Conservation (phyloP, 2,329 filamentous ascomycete species). For the Aaosphaeria arxii region DNA sequence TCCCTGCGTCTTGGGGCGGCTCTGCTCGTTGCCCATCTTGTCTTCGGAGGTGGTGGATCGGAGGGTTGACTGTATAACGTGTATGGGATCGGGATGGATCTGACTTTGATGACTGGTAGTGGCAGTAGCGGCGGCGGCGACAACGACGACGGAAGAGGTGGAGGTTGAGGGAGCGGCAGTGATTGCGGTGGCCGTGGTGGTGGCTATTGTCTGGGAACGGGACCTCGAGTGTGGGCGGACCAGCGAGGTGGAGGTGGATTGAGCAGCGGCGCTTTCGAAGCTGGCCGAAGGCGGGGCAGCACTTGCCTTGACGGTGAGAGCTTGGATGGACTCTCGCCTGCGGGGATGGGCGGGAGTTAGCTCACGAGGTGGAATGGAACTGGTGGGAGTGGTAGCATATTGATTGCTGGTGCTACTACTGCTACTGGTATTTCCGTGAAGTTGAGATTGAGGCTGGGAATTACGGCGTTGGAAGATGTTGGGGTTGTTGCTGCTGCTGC, state of each 20-base stretch:
- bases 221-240: conserved; percentile 23
- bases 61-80: conserved; percentile 28
- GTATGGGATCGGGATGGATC: conserved; percentile 14
- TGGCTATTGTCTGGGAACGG: conserved; percentile 22
- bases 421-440: no score
- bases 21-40: conserved; percentile 42
- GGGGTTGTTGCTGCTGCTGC: no score
- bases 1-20: conserved; percentile 20
- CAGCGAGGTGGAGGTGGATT: conserved; percentile 10
- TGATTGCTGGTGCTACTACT: not conserved
- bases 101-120: conserved; percentile 13
- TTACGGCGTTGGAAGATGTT: no score
- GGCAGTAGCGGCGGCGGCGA: conserved; percentile 12
- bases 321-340: conserved; percentile 40
- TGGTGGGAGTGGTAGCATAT: conserved; percentile 1
- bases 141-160: not conserved
- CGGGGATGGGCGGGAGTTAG: conserved; percentile 21
- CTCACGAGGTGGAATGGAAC: not conserved
- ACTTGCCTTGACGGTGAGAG: conserved; percentile 35
- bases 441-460: no score
- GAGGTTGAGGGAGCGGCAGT: conserved; percentile 13
- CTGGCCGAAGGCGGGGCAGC: conserved; percentile 37
- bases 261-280: conserved; percentile 34
- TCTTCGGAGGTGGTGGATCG: conserved; percentile 13
- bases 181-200: conserved; percentile 16